Percentiles rank a stretch among this genome's conserved stretches.
Conservation (phyloP, 2,329 filamentous ascomycete genomes). For the Fusarium marasasianum region DNA sequence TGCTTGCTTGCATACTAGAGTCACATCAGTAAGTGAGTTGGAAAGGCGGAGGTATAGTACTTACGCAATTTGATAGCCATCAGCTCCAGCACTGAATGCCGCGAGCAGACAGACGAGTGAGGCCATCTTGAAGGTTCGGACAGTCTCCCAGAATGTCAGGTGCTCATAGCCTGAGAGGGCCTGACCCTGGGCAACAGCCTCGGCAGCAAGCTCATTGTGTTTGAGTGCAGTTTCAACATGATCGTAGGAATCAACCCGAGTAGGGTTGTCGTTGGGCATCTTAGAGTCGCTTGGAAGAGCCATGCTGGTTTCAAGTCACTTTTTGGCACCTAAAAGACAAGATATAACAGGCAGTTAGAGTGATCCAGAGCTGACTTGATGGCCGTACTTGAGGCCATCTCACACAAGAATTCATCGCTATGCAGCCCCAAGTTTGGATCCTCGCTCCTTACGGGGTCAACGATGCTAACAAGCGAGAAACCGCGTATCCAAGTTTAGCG, state of each 20-base stretch:
- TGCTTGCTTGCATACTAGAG: conserved; percentile 22
- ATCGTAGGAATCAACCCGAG: background rate
- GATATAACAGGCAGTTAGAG: background rate
- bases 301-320: background rate
- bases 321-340: background rate
- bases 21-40: background rate
- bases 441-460: background rate
- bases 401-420: background rate
- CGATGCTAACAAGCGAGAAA: background rate
- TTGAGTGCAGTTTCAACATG: background rate
- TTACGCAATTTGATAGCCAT: background rate
- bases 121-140: background rate
- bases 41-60: background rate
- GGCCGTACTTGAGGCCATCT: background rate
- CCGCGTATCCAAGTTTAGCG: background rate
- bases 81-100: background rate
- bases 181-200: background rate
- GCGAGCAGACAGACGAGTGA: background rate
- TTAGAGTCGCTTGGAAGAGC: background rate
- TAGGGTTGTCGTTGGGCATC: background rate
- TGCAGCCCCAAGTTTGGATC: background rate
- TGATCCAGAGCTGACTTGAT: background rate
- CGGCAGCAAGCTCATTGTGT: background rate
- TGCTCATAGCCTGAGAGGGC: background rate
- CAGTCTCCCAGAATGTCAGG: background rate